phyloP scores from a whole-genome alignment of 768 basidiomycete species.

The Auricularia sp. region DNA sequence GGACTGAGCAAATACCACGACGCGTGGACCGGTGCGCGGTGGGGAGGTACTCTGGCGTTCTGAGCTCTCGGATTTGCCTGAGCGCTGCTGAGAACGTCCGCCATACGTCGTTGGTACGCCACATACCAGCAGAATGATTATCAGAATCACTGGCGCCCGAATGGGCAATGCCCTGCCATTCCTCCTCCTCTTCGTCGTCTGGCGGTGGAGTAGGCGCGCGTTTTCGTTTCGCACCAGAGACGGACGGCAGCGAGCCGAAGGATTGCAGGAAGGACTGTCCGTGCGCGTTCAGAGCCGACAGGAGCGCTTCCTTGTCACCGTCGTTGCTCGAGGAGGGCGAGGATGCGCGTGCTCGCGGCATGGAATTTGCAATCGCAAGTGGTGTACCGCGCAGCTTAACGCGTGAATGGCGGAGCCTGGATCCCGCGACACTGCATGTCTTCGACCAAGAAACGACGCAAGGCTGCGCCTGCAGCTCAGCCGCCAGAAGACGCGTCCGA shows the following conservation, averaged over 20 bases:
- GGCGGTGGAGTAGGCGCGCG: not conserved
- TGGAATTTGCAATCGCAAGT: too few species aligned
- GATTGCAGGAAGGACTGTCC: constrained; percentile 37
- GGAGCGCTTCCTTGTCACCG: too few species aligned
- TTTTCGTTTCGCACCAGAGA: constrained; percentile 14
- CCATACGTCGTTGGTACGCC: too few species aligned
- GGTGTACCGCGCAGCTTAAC: too few species aligned
- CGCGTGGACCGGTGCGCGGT: constrained; percentile 22
- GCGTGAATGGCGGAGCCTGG: too few species aligned
- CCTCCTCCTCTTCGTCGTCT: constrained; percentile 4
- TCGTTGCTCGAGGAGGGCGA: too few species aligned
- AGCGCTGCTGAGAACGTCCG: too few species aligned
- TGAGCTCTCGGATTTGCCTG: too few species aligned
- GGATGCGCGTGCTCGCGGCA: too few species aligned
- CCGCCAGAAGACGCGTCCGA: constrained; percentile 16
- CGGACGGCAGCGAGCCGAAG: constrained; percentile 22
- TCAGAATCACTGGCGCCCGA: not conserved
- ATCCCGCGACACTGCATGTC: not conserved
- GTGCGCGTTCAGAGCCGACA: constrained; percentile 29
- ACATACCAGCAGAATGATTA: not conserved
- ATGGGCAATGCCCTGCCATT: constrained; percentile 8
- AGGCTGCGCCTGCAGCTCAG: constrained; percentile 8
- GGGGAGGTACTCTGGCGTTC: too few species aligned
- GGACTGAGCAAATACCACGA: constrained; percentile 47
- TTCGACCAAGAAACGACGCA: not conserved